Percentiles rank a stretch among this genome's conserved stretches.
These are phyloP conservation scores for Ascocoryne sarcoides DNA, from an alignment of 2,329 filamentous ascomycete genomes.

Conservation along the genomic window DNA sequence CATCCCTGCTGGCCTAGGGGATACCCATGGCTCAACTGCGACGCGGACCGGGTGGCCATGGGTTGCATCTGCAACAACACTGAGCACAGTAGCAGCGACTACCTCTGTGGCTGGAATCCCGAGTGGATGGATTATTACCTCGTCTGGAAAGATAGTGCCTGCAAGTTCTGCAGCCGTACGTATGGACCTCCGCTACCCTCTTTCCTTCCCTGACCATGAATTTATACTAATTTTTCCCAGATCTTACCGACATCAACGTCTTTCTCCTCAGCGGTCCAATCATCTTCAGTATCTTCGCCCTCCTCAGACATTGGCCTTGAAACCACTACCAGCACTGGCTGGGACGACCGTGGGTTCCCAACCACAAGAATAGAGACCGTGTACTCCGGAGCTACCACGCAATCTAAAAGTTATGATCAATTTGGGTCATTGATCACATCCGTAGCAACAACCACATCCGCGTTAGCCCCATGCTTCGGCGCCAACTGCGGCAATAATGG, in stretches of 20 bases:
- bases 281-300: conserved; percentile 36
- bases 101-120: conserved; percentile 49
- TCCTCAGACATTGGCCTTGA: conserved; percentile 22
- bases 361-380: too few relatives aligned
- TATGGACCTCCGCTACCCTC: conserved; percentile 40
- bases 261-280: conserved; percentile 40
- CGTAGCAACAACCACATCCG: conserved; percentile 2
- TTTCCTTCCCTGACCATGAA: conserved; percentile 8
- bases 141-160: conserved; percentile 71
- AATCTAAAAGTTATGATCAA: conserved; percentile 35
- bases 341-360: conserved; percentile 40
- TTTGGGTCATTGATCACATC: conserved; percentile 35
- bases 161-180: conserved; percentile 58
- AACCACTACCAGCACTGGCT: conserved; percentile 35
- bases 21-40: conserved; percentile 44
- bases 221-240: conserved; percentile 13
- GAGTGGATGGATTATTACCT: conserved; percentile 71
- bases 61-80: conserved; percentile 47
- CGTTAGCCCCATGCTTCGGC: conserved; percentile 8
- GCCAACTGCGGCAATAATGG: conserved; percentile 12
- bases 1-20: conserved; percentile 61
- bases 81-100: conserved; percentile 34
- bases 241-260: conserved; percentile 41
- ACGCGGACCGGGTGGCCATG: conserved; percentile 60
- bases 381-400: too few relatives aligned